These are phyloP conservation scores for Colletotrichum salicis DNA, from an alignment of 2,329 filamentous ascomycete species.

Conservation along the genomic window DNA sequence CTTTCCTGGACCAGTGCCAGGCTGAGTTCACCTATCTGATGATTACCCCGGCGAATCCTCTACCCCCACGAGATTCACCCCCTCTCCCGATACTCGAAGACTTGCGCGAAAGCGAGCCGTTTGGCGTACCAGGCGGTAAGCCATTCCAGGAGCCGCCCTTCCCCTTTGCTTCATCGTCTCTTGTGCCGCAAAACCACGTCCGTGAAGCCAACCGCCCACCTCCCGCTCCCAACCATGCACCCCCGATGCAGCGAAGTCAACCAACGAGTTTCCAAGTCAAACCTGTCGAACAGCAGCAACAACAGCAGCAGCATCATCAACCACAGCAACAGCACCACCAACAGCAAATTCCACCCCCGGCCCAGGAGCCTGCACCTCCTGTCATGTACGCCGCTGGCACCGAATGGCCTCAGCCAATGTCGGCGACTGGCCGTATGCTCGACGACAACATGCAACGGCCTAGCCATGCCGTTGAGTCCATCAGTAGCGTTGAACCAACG, in stretches of 20 bases:
- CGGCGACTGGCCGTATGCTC: constrained; percentile 41
- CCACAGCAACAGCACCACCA: not conserved
- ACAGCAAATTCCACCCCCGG: constrained; percentile 59
- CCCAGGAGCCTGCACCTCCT: constrained; percentile 58
- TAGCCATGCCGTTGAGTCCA: constrained; percentile 53
- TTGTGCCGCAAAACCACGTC: constrained; percentile 62
- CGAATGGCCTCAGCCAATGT: constrained; percentile 46
- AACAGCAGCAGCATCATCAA: constrained; percentile 44
- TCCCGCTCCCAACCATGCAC: constrained; percentile 68
- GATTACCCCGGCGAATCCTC: constrained; percentile 73
- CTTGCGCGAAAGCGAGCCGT: constrained; percentile 64
- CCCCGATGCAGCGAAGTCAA: constrained; percentile 57
- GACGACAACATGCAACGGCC: constrained; percentile 47
- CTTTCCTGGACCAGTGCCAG: constrained; percentile 72
- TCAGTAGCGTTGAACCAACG: constrained; percentile 51
- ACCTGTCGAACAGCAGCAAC: constrained; percentile 53
- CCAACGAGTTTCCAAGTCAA: constrained; percentile 48
- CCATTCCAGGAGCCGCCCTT: constrained; percentile 43
- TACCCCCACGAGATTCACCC: constrained; percentile 72
- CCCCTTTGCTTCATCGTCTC: constrained; percentile 40
- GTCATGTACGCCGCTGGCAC: constrained; percentile 47
- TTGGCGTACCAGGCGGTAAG: constrained; percentile 55
- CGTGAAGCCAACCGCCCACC: constrained; percentile 66
- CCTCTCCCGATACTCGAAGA: constrained; percentile 69
- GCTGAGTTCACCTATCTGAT: constrained; percentile 75